Evolutionary conservation across 2,329 filamentous ascomycete genomes (phyloP).

Genomic region (Diaporthe amygdali): DNA sequence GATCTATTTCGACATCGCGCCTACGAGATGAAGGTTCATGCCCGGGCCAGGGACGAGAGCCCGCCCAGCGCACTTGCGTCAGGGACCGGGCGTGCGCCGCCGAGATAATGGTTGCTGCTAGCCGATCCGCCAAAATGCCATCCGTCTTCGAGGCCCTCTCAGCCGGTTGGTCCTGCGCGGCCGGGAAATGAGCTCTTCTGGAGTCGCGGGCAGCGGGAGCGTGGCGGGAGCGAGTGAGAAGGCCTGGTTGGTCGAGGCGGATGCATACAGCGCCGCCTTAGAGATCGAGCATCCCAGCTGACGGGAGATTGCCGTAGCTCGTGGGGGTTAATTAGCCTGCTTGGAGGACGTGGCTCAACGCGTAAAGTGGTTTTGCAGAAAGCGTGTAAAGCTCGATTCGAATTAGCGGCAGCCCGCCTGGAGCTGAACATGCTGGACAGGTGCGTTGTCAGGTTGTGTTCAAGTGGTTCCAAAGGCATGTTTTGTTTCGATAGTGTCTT

Average conservation of each 20-base stretch:
- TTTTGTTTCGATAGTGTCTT: neutral
- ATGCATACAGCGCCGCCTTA: neutral
- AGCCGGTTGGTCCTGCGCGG: neutral
- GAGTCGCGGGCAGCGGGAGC: neutral
- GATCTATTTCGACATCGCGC: neutral
- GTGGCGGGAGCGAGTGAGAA: neutral
- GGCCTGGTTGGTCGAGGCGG: slow-evolving; percentile 4
- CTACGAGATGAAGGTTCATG: slow-evolving; percentile 12
- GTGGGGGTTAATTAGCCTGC: neutral
- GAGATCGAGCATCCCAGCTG: slow-evolving; percentile 4
- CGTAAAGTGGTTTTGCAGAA: slow-evolving; percentile 4
- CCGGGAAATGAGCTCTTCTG: neutral
- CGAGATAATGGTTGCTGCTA: neutral
- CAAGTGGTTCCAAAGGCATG: neutral
- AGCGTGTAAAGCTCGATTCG: neutral
- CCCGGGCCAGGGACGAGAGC: neutral
- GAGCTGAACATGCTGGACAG: neutral
- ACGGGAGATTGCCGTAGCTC: slow-evolving; percentile 1
- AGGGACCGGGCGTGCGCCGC: neutral
- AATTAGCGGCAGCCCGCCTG: neutral
- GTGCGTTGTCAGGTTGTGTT: neutral
- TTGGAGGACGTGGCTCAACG: neutral
- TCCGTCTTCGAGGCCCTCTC: neutral
- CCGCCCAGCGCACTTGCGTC: neutral
- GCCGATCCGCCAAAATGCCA: neutral